Conservation (phyloP, 345 rosid species). For the Bruguiera parviflora region DNA sequence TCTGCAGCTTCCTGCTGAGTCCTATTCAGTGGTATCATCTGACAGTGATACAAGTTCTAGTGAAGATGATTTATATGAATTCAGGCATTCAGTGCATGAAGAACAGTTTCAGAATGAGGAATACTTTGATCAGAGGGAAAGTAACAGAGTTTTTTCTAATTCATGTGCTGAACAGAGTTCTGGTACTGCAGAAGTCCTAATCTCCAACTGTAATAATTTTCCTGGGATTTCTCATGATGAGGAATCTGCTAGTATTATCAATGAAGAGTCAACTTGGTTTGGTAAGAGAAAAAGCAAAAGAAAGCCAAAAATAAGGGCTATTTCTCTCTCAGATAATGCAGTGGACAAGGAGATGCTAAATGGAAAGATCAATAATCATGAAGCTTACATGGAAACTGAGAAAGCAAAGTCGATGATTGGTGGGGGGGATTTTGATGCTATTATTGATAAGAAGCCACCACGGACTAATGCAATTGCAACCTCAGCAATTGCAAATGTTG, state of each 20-base stretch:
- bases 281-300: conserved; percentile 52
- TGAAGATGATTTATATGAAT: conserved; percentile 55
- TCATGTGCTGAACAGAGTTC: conserved; percentile 34
- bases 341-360: conserved; percentile 32
- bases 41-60: conserved; percentile 77
- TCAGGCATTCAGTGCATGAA: conserved; percentile 39
- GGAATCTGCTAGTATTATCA: conserved; percentile 38
- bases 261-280: conserved; percentile 42
- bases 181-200: conserved; percentile 27
- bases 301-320: conserved; percentile 53
- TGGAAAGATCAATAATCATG: conserved; percentile 31
- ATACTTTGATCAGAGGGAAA: conserved; percentile 28
- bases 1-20: conserved; percentile 86
- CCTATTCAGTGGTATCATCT: conserved; percentile 74
- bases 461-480: conserved; percentile 2
- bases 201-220: conserved; percentile 26
- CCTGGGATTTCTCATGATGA: conserved; percentile 31
- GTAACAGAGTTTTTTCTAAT: conserved; percentile 30
- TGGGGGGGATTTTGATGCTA: conserved; percentile 18
- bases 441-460: conserved; percentile 23
- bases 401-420: conserved; percentile 8
- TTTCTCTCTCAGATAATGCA: conserved; percentile 40
- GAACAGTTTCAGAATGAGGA: conserved; percentile 36
- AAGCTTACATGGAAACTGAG: conserved; percentile 28
- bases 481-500: conserved; percentile 19